Percentiles rank a stretch among this genome's conserved stretches.
Evolutionary conservation across 768 basidiomycete genomes (phyloP).

Genomic region (Podaxis sp.): DNA sequence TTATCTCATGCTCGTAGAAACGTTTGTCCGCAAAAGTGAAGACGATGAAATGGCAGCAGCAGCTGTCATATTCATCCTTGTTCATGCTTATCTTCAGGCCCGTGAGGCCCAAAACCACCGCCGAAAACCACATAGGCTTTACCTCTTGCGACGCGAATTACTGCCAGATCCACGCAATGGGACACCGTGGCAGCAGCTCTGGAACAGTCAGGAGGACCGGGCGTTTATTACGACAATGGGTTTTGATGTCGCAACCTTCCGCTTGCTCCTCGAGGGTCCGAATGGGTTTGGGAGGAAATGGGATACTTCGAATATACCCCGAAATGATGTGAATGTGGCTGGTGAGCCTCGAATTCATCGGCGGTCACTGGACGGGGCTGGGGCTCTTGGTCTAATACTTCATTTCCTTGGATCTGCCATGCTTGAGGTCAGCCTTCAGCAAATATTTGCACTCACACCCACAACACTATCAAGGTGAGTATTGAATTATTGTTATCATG

Average conservation of each 20-base stretch:
- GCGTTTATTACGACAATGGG: slow-evolving; percentile 49
- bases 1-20: too few species aligned
- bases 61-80: too few species aligned
- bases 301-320: slow-evolving; percentile 25
- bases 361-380: slow-evolving; percentile 36
- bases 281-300: too few species aligned
- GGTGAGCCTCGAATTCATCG: slow-evolving; percentile 25
- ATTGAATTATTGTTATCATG: too few species aligned
- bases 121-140: slow-evolving; percentile 8
- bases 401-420: slow-evolving; percentile 40
- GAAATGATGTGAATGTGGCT: slow-evolving; percentile 21
- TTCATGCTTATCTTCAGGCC: too few species aligned
- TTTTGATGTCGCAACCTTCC: slow-evolving; percentile 36
- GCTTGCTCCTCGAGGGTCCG: slow-evolving; percentile 30
- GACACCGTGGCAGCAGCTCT: slow-evolving; percentile 39
- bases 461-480: slow-evolving; percentile 25
- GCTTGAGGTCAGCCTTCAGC: slow-evolving; percentile 32
- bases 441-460: slow-evolving; percentile 43
- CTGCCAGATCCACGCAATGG: slow-evolving; percentile 30
- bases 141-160: slow-evolving; percentile 31
- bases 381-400: slow-evolving; percentile 38
- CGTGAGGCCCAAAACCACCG: too few species aligned
- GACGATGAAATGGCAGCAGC: too few species aligned
- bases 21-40: too few species aligned
- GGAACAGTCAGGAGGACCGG: slow-evolving; percentile 26